phyloP scores from a whole-genome alignment of 192 early-diverging fungal genomes.

The Geranomyces michiganensis region DNA sequence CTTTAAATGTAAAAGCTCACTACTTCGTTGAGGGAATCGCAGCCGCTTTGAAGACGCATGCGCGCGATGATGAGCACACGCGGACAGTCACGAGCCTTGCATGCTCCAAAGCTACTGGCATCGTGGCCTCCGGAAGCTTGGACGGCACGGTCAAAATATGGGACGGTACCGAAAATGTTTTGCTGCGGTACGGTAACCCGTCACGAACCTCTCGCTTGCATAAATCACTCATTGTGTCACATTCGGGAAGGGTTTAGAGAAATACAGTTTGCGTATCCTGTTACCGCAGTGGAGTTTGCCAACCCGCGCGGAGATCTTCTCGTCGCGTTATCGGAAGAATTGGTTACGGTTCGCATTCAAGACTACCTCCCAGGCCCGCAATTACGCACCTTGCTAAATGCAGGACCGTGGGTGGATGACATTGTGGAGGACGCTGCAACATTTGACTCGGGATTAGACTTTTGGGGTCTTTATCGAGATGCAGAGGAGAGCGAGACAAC shows the following conservation, averaged over 20 bases:
- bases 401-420: constrained; percentile 45
- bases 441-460: constrained; percentile 53
- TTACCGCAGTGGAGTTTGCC: constrained; percentile 42
- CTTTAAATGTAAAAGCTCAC: neutral
- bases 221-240: neutral
- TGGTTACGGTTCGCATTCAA: constrained; percentile 48
- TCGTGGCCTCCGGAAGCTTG: constrained; percentile 45
- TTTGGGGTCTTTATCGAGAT: constrained; percentile 50
- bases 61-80: constrained; percentile 52
- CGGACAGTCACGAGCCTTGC: constrained; percentile 36
- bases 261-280: constrained; percentile 53
- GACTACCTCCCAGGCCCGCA: constrained; percentile 51
- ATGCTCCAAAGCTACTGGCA: constrained; percentile 9
- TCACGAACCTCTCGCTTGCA: too few species aligned
- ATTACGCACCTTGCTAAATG: constrained; percentile 35
- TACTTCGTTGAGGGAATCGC: neutral
- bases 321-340: constrained; percentile 45
- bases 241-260: constrained; percentile 34
- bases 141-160: constrained; percentile 58
- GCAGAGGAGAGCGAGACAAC: constrained; percentile 27
- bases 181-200: constrained; percentile 34
- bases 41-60: constrained; percentile 29
- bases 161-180: constrained; percentile 42
- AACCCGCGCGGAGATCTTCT: constrained; percentile 54
- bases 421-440: constrained; percentile 42